Evolutionary conservation across 768 basidiomycete species (phyloP), one percentile per base, ranked within the genome.

Genomic region (Trametes elegans): DNA sequence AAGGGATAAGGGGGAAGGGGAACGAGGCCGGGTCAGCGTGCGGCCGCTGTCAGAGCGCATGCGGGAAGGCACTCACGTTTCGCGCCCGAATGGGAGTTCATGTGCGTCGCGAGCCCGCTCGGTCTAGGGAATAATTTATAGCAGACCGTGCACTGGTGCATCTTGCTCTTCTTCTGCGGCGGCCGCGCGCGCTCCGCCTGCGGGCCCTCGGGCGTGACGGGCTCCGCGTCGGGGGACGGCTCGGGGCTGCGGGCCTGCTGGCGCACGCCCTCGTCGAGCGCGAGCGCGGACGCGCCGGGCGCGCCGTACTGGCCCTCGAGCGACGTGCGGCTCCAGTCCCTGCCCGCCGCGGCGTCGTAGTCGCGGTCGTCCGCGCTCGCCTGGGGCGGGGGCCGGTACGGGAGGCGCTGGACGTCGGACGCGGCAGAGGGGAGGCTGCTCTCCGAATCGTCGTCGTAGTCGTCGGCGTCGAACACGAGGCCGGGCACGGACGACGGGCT

Each of bases 41-140:
- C 24, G 7, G 9, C 21, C 13, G n/a, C 11, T 9, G 27, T 23
- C 29, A 39, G 28, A 13, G 16, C 29, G 50, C 9, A 31, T 66
- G 36, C 55, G 27, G 24, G 24, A 27, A 48, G 51, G 29, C 11
- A 71, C 79, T 45, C 67, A 80, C 79, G 79, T 62, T 74, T 79
- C 2, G 73, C 75, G 11, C 80, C 80, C 0, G 74, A 74, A 55
- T 80, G 79, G 19, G 74, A 74, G 60, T 81, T 80, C 79, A 79
- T 77, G 62, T 80, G 79, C 24, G 79, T 80, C 24, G 71, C 69
- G 57, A 80, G 66, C 13, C 79, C 80, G 46, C 79, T 80, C 5
- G 80, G 79, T 3, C 79, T 70, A 14, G 79, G 79, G 58, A 80
- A 80, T 62, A 65, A 43, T 65, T 79, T 79, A 1, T 62, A 56